Percentiles rank a stretch among this genome's conserved stretches.
phyloP scores from a whole-genome alignment of 2,329 filamentous ascomycete species.

The Blumeria graminis region DNA sequence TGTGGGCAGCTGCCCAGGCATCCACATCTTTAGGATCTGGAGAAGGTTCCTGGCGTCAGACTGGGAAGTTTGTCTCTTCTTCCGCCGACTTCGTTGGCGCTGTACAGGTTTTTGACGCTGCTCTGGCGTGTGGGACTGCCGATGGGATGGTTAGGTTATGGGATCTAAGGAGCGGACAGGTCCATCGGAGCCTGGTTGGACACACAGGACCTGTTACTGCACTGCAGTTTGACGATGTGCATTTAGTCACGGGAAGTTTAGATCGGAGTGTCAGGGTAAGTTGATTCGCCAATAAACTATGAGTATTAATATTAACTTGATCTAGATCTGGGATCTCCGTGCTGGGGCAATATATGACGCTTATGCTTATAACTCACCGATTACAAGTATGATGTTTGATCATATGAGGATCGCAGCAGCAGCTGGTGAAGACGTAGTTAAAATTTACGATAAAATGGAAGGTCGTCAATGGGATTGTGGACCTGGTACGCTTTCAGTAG shows the following conservation, averaged over 20 bases:
- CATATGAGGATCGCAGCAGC: conserved; percentile 68
- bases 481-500: conserved; percentile 46
- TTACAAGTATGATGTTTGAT: conserved; percentile 97
- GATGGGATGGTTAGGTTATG: conserved; percentile 93
- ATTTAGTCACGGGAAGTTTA: conserved; percentile 76
- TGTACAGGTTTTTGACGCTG: conserved; percentile 85
- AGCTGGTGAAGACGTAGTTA: conserved; percentile 78
- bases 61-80: conserved; percentile 36
- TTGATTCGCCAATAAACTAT: conserved; percentile 7
- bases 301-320: conserved; percentile 9
- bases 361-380: conserved; percentile 76
- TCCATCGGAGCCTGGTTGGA: conserved; percentile 86
- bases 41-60: conserved; percentile 45
- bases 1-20: conserved; percentile 91
- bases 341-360: conserved; percentile 90
- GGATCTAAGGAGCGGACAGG: conserved; percentile 89
- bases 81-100: conserved; percentile 83
- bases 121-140: conserved; percentile 83
- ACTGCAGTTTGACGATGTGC: conserved; percentile 86
- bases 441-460: conserved; percentile 95
- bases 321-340: conserved; percentile 94
- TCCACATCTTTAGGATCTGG: conserved; percentile 40
- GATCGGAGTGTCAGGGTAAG: conserved; percentile 86
- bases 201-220: conserved; percentile 89
- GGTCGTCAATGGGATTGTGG: conserved; percentile 93